Evolutionary conservation across 2,329 filamentous ascomycete genomes (phyloP), one percentile per base, ranked within the genome.

Genomic region (Apiospora arundinis): DNA sequence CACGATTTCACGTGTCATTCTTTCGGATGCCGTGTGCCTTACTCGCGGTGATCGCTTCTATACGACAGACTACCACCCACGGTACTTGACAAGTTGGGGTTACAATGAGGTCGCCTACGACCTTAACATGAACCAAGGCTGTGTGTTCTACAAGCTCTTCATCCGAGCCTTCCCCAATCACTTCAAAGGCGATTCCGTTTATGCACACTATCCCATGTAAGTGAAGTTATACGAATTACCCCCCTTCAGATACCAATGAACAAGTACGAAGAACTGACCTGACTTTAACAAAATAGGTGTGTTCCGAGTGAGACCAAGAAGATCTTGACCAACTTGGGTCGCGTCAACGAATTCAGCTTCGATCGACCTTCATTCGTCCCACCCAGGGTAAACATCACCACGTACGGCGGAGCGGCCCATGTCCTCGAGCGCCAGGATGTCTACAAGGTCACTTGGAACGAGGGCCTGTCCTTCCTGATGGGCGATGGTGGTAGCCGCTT

Each of bases 81-180:
- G 85, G 48, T 90, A 88, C 74, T 80, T 93, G 68, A 92, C 91
- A 2, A 92, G 91, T 78, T 93, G 90, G 90, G 91, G 91, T n/a
- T 95, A 89, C 83, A 89, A 90, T 70, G 92, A 94, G 78, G 92
- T 89, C 4, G 87, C 92, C 25, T 93, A 92, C 70, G 93, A 97
- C 75, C 82, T 91, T 28, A 89, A 88, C 72, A 82, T 95, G 74
- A 93, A 96, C 81, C 91, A 96, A 78, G 94, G 94, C 66, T 94
- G 92, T 75, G 90, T 95, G 16, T 93, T 95, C 81, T 95, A 95
- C 85, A 97, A 96, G 84, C 87, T 97, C 46, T 92, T 95, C 79
- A 85, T 93, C 46, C 89, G 92, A 6, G 92, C 93, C 0, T 94
- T 97, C 85, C 94, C 94, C 0, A 87, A 92, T 74, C 92, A 94